A percentile compares a stretch with the other conserved stretches of the same genome.
These are phyloP conservation scores for Cutaneotrichosporon cyanovorans DNA, from an alignment of 1,284 basidiomycete species.

Conservation along the genomic window DNA sequence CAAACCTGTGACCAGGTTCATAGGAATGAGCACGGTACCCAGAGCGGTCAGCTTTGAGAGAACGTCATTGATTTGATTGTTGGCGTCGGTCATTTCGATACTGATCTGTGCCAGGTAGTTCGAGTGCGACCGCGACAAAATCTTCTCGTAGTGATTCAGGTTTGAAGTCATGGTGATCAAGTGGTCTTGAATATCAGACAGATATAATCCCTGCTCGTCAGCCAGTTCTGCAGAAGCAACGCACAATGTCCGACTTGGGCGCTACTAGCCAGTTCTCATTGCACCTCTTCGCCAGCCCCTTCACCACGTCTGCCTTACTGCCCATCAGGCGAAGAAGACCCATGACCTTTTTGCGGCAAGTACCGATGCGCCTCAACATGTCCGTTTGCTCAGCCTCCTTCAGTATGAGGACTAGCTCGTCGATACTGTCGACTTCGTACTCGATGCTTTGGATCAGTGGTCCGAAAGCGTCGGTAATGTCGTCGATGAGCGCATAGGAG, in stretches of 20 bases:
- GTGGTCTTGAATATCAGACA: conserved; percentile 94
- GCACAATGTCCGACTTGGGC: conserved; percentile 91
- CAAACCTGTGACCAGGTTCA: conserved; percentile 85
- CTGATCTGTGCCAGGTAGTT: conserved; percentile 98
- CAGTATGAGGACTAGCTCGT: conserved; percentile 93
- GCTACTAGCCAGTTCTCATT: conserved; percentile 99
- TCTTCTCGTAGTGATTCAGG: conserved; percentile 98
- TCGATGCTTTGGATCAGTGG: conserved; percentile 98
- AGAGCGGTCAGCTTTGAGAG: conserved; percentile 96
- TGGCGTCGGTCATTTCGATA: conserved; percentile 99
- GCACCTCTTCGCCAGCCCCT: conserved; percentile 90
- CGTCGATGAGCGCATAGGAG: conserved; percentile 97
- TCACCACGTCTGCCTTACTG: conserved; percentile 99
- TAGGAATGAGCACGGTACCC: conserved; percentile 93
- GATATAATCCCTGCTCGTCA: conserved; percentile 68
- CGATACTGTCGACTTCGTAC: conserved; percentile 98
- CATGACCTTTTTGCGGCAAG: conserved; percentile 99
- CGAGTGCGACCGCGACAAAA: conserved; percentile 95
- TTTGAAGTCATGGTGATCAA: conserved; percentile 97
- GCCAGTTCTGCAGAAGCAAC: conserved; percentile 29
- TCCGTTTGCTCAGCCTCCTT: conserved; percentile 77
- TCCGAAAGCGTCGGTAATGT: conserved; percentile 98
- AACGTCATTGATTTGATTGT: conserved; percentile 99
- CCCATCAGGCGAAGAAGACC: conserved; percentile 90
- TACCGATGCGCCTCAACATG: conserved; percentile 82